Percentiles rank a stretch among this genome's conserved stretches.
phyloP scores from a whole-genome alignment of 352 stramenopile genomes.

The Pythium phragmitis region DNA sequence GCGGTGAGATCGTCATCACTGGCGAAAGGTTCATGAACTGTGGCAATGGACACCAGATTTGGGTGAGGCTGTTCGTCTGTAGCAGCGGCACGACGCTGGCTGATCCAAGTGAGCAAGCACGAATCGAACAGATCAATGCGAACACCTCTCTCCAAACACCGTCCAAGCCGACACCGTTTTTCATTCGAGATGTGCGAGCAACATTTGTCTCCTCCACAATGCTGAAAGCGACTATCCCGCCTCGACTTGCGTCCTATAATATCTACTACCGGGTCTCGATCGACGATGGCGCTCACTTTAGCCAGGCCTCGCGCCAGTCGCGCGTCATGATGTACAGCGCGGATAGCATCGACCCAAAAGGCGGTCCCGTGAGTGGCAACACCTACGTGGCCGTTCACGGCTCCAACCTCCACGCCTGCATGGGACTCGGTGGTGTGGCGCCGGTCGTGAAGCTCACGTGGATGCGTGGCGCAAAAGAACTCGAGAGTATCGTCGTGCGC shows the following conservation, averaged over 20 bases:
- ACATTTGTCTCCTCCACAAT: constrained; percentile 39
- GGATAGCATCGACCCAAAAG: constrained; percentile 45
- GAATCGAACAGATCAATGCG: constrained; percentile 7
- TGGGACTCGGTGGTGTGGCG: constrained; percentile 26
- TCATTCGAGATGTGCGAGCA: constrained; percentile 44
- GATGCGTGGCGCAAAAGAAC: constrained; percentile 54
- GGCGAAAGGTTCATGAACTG: constrained; percentile 48
- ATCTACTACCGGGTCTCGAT: constrained; percentile 68
- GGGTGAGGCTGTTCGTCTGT: constrained; percentile 54
- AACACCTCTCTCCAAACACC: not conserved
- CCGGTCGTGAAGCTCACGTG: constrained; percentile 53
- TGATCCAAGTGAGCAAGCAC: not conserved
- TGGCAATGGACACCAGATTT: constrained; percentile 26
- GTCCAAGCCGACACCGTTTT: constrained; percentile 22
- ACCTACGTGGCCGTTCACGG: constrained; percentile 65
- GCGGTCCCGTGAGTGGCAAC: constrained; percentile 64
- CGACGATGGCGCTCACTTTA: constrained; percentile 49
- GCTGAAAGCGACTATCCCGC: constrained; percentile 42
- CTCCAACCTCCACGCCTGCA: constrained; percentile 58
- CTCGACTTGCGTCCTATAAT: constrained; percentile 54
- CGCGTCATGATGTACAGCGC: constrained; percentile 60
- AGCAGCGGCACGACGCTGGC: not conserved
- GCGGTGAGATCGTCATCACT: constrained; percentile 46
- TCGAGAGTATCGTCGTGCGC: constrained; percentile 53
- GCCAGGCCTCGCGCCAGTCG: constrained; percentile 29